Base-by-base conservation (phyloP, 768 basidiomycete genomes). In the Cyclocybe cylindracea region DNA sequence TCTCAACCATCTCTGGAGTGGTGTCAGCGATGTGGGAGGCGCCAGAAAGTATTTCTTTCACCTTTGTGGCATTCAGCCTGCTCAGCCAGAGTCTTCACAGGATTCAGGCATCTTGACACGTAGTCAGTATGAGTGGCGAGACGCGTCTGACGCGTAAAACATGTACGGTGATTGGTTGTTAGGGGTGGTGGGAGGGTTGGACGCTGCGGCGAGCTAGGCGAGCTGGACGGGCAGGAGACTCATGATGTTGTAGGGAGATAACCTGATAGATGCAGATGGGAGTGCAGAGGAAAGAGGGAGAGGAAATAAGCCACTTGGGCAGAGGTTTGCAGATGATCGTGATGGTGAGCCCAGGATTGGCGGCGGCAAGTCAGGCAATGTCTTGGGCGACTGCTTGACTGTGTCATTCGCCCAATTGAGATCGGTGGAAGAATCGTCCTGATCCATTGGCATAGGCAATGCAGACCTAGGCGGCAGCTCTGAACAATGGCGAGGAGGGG, bases 21-120 rank as follows among this genome's bases (percentile, higher is more conserved):
- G 47, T 45, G 33, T 61, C 42, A 51, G 57, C 54, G 57, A 54
- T 48, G 45, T 14, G 37, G 41, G 36, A 54, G 36, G 51, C 39
- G 34, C 55, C 33, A 37, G 45, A 46, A 34, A 49, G 18, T 39
- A 11, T 34, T 45, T 24, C 48, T 33, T 78, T 44, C 39, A 89
- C 95, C 95, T 81, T 98, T 95, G 72, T 98, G 98, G 45, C 96
- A 94, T 84, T 98, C 95, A 65, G 96, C 96, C 81, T 98, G 94
- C 82, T 98, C 94, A 71, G 94, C 93, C 95, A 65, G 89, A 93
- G 76, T 95, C 92, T 85, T 95, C 94, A 69, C 94, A 91, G 70
- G 84, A 78, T 68, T 88, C 87, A 69, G 86, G 71, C 90, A 91
- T 91, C 88, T 90, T 54, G 14, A 48, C 39, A 47, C 10, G 33